These are phyloP conservation scores for Guadua angustifolia DNA, from an alignment of 176 grass and related monocot genomes.

Conservation along the genomic window DNA sequence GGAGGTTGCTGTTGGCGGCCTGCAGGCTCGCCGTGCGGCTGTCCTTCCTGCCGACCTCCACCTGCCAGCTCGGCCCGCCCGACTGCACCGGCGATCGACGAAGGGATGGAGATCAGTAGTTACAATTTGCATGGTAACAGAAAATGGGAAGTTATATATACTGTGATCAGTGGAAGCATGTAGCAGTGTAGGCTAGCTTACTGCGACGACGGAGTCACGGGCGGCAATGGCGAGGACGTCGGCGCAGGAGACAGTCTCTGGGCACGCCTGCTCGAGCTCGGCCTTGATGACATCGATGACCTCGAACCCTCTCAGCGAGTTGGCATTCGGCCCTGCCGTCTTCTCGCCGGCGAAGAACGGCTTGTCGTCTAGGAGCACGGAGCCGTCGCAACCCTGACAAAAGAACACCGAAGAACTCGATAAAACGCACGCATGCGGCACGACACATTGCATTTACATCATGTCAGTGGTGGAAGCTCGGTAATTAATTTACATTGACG, in stretches of 20 bases:
- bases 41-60: constrained; percentile 80
- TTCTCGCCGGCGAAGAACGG: constrained; percentile 71
- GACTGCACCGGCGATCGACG: constrained; percentile 41
- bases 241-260: constrained; percentile 73
- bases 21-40: constrained; percentile 55
- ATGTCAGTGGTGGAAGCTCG: constrained; percentile 78
- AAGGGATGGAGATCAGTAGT: background rate
- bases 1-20: constrained; percentile 72
- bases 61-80: constrained; percentile 77
- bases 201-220: constrained; percentile 77
- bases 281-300: constrained; percentile 81
- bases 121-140: background rate
- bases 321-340: constrained; percentile 68
- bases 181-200: constrained; percentile 9
- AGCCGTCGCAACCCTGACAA: constrained; percentile 79
- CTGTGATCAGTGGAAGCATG: background rate
- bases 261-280: constrained; percentile 72
- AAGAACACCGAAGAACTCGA: too few species aligned
- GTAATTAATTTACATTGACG: constrained; percentile 57
- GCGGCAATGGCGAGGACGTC: constrained; percentile 85
- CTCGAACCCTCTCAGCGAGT: constrained; percentile 84
- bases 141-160: background rate
- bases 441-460: constrained; percentile 25
- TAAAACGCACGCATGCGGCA: background rate
- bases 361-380: constrained; percentile 81